Base-by-base conservation (phyloP, 805 yeast genomes). In the Sugiyamaella mastotermitis region DNA sequence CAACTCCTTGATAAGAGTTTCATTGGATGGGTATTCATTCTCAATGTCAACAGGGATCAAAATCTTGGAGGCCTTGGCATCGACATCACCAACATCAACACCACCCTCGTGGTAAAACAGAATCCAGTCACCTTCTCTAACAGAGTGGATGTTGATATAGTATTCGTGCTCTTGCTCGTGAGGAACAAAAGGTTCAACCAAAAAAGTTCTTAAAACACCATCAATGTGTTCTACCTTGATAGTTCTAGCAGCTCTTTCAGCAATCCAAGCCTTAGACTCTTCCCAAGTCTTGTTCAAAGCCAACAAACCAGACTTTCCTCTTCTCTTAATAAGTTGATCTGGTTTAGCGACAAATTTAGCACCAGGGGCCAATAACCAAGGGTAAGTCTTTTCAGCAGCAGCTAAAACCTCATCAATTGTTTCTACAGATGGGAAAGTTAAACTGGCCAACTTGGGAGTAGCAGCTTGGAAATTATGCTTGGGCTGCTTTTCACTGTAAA, bases 91-190 rank as follows among this genome's bases (percentile, higher is more conserved):
- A 20, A 66, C 71, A 38, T 66, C 71, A 29, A 66, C 71, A 47
- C 71, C 71, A 30, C 71, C 71, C 53, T 67, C 71, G 53, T 66
- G 69, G 58, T 66, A 66, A 52, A 66, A 66, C 44, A 67, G 58
- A 38, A 66, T 66, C 66, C 66, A 61, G 59, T 66, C 71, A 15
- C 71, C 71, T 48, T 66, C 71, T 33, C 71, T 60, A 34, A 64
- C 66, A 9, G 71, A 67, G 63, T 67, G 65, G 52, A 66, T 66
- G 58, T 67, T 67, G 56, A 66, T 66, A 54, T 66, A 66, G 57
- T 67, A 66, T 55, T 66, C 71, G 48, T 61, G 62, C 47, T 61
- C 42, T 54, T 68, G 71, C 46, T 64, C 64, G 51, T 66, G 71
- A 34, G 71, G 66, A 25, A 66, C 71, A 45, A 66, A 66, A n/a